Evolutionary conservation across 2,329 filamentous ascomycete species (phyloP).

Genomic region (Dactylonectria estremocensis): DNA sequence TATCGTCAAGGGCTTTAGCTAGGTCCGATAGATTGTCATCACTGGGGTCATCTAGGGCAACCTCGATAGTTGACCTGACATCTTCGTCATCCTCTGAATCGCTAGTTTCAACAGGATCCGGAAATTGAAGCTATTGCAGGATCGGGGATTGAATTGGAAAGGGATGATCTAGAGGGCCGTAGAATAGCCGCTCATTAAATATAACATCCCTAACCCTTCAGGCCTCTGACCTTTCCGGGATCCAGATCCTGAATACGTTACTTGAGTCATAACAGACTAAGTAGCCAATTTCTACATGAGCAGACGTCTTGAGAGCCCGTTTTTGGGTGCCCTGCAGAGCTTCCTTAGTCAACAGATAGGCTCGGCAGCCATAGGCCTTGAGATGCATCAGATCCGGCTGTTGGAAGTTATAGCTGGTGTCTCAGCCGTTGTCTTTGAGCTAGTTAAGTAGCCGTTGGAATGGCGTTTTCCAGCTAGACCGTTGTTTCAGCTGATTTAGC

Average conservation of each 20-base stretch:
- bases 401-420: background rate
- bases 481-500: no score
- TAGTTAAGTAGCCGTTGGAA: conserved; percentile 5
- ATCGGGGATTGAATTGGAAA: background rate
- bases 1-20: background rate
- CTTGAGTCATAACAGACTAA: conserved; percentile 23
- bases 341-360: conserved; percentile 20
- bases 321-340: conserved; percentile 10
- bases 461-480: conserved; percentile 15
- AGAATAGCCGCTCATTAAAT: conserved; percentile 20
- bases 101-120: conserved; percentile 1
- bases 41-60: background rate
- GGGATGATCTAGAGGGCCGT: background rate
- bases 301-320: conserved; percentile 9
- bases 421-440: conserved; percentile 13
- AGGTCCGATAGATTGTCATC: background rate
- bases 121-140: conserved; percentile 3
- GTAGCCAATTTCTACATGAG: conserved; percentile 20
- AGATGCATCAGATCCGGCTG: conserved; percentile 18
- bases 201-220: conserved; percentile 14
- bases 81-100: background rate
- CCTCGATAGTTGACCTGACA: background rate
- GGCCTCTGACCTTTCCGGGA: background rate
- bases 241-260: conserved; percentile 28
- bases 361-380: conserved; percentile 14